A percentile compares a stretch with the other conserved stretches of the same genome.
phyloP scores from a whole-genome alignment of 495 filamentous ascomycete species.

The Neurospora sp. region DNA sequence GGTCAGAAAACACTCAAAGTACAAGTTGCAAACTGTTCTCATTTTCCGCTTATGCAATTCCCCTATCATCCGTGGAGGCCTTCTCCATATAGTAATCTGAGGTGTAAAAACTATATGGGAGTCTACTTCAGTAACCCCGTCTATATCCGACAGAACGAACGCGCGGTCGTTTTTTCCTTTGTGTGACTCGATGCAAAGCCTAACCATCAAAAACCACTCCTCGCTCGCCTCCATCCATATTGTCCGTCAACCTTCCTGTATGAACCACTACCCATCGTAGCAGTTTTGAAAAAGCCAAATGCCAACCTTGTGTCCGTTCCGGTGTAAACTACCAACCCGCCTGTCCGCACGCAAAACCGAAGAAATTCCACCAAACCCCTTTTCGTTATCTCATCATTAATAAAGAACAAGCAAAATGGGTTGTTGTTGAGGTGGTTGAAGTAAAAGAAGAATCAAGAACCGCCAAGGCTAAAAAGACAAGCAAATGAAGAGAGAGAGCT shows the following conservation, averaged over 20 bases:
- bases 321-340: neutral
- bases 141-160: neutral
- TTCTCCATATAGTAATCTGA: neutral
- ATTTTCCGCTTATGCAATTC: neutral
- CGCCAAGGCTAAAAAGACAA: neutral
- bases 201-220: neutral
- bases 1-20: neutral
- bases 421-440: neutral
- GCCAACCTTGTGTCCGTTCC: neutral
- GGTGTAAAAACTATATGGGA: neutral
- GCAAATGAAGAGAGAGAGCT: neutral
- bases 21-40: neutral
- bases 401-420: neutral
- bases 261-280: neutral
- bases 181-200: neutral
- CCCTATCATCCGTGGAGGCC: neutral
- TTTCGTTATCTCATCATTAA: conserved; percentile 5
- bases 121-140: neutral
- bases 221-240: neutral
- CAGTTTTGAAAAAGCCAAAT: neutral
- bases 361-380: neutral
- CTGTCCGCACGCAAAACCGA: neutral
- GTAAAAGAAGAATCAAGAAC: neutral
- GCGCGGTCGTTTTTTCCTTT: neutral
- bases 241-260: neutral